Base-by-base conservation (phyloP, 2,329 filamentous ascomycete species). In the Talaromyces funiculosus region DNA sequence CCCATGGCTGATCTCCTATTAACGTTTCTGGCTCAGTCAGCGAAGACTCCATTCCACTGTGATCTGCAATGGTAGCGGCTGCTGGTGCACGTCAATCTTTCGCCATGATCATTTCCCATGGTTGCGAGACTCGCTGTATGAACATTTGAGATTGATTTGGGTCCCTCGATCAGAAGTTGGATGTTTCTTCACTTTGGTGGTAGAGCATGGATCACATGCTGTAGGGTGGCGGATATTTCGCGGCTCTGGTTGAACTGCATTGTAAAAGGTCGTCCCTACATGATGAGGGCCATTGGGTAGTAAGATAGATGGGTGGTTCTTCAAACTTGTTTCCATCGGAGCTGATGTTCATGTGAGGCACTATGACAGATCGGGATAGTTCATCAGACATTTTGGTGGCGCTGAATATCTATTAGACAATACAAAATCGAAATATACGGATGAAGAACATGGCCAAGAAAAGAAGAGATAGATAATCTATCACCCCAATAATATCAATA, bases 101-200 rank as follows among this genome's bases (percentile, higher is more conserved):
- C 57, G 35, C 45, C 57, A 43, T 5, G 45, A 33, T 9, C 43
- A 35, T 42, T 20, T 16, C 53, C 57, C 57, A 33, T 53, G 57
- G 24, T 59, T 59, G 8, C 57, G 57, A 9, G 57, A 59, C 45
- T 33, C 57, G 24, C 57, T 59, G 37, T 59, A 59, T 7, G 43
- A 59, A 12, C 45, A 59, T 18, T 6, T 22, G 3, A 53, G n/a
- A 24, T 51, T 40, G 9, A 29, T 31, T 2, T 40, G 45, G 1
- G 4, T 16, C 4, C 57, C 42, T 22, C 45, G 57, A 22, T 22
- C 35, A 42, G 24, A 59, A 10, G 45, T 20, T n/a, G 57, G 45
- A 33, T 59, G 57, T 16, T 40, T 59, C 45, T 59, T 59, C 10
- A 59, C 57, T 59, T 59, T 59, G 43, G 45, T 45, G 16, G 20